Evolutionary conservation across 2,329 filamentous ascomycete genomes (phyloP).

Genomic region (Ilyonectria robusta): DNA sequence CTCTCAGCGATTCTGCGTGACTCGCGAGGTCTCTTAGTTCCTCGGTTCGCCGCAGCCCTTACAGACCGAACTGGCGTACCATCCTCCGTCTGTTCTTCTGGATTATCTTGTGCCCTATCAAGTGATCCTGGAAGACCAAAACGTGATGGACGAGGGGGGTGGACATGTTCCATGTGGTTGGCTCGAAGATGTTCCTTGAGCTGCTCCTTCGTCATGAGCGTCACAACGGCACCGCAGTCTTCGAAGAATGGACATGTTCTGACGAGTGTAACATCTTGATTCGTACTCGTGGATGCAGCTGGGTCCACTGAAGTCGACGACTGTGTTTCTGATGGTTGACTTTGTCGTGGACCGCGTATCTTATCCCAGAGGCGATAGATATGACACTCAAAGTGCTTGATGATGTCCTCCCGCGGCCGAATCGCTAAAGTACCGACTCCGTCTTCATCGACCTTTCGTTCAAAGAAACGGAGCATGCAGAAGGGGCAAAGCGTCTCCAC

Average conservation of each 20-base stretch:
- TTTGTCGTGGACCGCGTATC: neutral
- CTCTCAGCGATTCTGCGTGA: too few species aligned
- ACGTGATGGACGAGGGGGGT: neutral
- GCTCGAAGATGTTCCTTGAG: slow-evolving; percentile 20
- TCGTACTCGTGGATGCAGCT: neutral
- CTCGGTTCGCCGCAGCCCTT: neutral
- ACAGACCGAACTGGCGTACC: neutral
- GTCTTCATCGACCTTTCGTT: neutral
- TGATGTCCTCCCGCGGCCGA: slow-evolving; percentile 16
- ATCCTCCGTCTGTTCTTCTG: neutral
- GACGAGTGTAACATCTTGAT: neutral
- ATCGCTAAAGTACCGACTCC: neutral
- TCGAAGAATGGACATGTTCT: slow-evolving; percentile 33
- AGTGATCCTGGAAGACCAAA: neutral
- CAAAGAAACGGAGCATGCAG: slow-evolving; percentile 31
- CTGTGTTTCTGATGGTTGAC: neutral
- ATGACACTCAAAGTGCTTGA: slow-evolving; percentile 43
- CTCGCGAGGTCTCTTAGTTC: too few species aligned
- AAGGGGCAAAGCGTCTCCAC: slow-evolving; percentile 32
- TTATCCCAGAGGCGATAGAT: slow-evolving; percentile 38
- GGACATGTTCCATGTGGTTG: slow-evolving; percentile 22
- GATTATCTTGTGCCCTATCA: neutral
- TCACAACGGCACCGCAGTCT: slow-evolving; percentile 26
- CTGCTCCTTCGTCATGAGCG: slow-evolving; percentile 28
- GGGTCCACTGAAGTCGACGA: neutral